These are phyloP conservation scores for Panellus pusillus DNA, from an alignment of 768 basidiomycete genomes.

Conservation along the genomic window DNA sequence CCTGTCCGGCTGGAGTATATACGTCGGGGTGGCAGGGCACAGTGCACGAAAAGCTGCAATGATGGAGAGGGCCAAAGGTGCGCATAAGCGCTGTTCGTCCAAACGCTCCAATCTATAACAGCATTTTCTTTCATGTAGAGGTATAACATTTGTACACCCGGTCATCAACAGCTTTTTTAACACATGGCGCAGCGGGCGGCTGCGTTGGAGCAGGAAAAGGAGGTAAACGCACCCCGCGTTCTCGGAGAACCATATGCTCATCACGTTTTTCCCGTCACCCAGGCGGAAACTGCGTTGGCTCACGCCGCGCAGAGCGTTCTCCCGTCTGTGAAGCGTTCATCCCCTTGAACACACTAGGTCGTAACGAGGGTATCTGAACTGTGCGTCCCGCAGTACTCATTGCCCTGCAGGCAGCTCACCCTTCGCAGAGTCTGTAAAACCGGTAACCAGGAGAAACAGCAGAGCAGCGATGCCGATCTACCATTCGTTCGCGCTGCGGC, in stretches of 20 bases:
- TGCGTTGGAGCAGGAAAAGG: conserved; percentile 1
- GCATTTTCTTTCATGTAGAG: conserved; percentile 17
- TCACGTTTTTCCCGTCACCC: not conserved
- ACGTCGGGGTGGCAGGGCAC: conserved; percentile 53
- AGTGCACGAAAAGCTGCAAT: conserved; percentile 40
- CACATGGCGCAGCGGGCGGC: conserved; percentile 12
- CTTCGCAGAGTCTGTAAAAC: too few species aligned
- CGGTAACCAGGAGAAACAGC: too few species aligned
- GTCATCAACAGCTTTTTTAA: not conserved
- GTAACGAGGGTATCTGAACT: too few species aligned
- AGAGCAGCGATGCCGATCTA: too few species aligned
- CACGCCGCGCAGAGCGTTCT: conserved; percentile 18
- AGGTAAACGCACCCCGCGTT: conserved; percentile 2
- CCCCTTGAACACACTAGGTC: too few species aligned
- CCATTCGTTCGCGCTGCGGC: too few species aligned
- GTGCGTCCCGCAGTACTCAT: too few species aligned
- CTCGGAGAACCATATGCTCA: not conserved
- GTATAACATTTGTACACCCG: not conserved
- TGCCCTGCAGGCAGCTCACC: not conserved
- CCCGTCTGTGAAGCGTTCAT: conserved; percentile 12
- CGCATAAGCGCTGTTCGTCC: conserved; percentile 18
- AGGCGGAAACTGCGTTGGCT: conserved; percentile 18
- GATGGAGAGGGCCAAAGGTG: conserved; percentile 56
- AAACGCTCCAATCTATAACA: not conserved
- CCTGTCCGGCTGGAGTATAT: conserved; percentile 52